Percentiles rank a stretch among this genome's conserved stretches.
Evolutionary conservation across 2,329 filamentous ascomycete species (phyloP).

Genomic region (Cylindrodendrum hubeiense): DNA sequence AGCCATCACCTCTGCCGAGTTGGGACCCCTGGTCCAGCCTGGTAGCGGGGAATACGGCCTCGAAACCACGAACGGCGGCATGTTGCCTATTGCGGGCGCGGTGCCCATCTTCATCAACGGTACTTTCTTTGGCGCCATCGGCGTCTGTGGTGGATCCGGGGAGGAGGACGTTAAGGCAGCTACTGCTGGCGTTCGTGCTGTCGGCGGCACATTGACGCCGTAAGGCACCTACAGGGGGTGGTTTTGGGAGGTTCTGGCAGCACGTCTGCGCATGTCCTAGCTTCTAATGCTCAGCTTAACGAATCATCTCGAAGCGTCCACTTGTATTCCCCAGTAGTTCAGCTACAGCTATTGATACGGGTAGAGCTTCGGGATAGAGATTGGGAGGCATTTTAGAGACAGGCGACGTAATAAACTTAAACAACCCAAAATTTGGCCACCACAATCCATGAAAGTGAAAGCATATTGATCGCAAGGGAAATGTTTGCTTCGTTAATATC

Average conservation of each 20-base stretch:
- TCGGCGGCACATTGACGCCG: neutral
- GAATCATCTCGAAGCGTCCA: too few species aligned
- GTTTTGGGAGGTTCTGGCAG: neutral
- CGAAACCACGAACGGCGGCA: neutral
- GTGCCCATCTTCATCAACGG: neutral
- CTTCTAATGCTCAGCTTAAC: neutral
- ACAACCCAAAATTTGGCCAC: too few species aligned
- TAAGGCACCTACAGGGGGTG: neutral
- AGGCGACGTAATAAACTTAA: too few species aligned
- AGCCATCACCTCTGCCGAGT: neutral
- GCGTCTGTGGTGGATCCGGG: neutral
- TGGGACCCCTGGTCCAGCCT: neutral
- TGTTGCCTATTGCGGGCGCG: neutral
- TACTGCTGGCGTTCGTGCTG: neutral
- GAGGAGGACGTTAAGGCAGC: neutral
- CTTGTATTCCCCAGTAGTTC: too few species aligned
- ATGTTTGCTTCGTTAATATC: too few species aligned
- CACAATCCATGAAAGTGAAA: too few species aligned
- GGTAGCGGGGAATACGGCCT: neutral
- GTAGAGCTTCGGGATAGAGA: too few species aligned
- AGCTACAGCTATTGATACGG: too few species aligned
- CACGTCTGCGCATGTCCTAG: neutral
- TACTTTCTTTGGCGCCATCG: neutral
- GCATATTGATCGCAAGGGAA: too few species aligned
- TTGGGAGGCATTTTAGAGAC: too few species aligned